phyloP scores from a whole-genome alignment of 2,329 filamentous ascomycete species.

The Drechslerella dactyloides region DNA sequence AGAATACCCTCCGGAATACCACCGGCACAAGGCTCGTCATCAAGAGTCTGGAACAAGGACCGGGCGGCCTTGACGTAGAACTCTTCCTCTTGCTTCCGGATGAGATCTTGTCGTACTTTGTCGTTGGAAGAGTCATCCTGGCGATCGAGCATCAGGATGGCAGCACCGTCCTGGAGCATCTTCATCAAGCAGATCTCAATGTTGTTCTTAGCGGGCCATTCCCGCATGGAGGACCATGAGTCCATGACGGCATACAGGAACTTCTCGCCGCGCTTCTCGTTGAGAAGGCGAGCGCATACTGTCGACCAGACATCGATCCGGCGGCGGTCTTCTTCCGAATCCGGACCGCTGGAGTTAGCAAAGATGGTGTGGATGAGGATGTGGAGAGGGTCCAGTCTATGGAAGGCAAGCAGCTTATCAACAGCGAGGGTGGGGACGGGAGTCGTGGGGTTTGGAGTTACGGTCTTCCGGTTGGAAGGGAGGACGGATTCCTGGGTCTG shows the following conservation, averaged over 20 bases:
- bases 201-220: slow-evolving; percentile 87
- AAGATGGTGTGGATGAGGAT: slow-evolving; percentile 87
- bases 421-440: slow-evolving; percentile 66
- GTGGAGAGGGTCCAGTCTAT: slow-evolving; percentile 84
- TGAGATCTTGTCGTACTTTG: slow-evolving; percentile 62
- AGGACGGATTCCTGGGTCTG: slow-evolving; percentile 85
- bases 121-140: slow-evolving; percentile 77
- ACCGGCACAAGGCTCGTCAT: slow-evolving; percentile 76
- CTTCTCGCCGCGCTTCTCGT: slow-evolving; percentile 77
- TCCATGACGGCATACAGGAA: slow-evolving; percentile 85
- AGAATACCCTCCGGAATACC: slow-evolving; percentile 86
- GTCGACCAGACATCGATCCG: slow-evolving; percentile 87
- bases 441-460: slow-evolving; percentile 59
- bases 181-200: slow-evolving; percentile 96
- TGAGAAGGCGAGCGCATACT: slow-evolving; percentile 81
- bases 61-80: slow-evolving; percentile 85
- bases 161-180: slow-evolving; percentile 88
- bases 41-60: slow-evolving; percentile 82
- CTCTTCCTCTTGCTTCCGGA: slow-evolving; percentile 72
- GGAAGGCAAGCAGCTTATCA: slow-evolving; percentile 84
- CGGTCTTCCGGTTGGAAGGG: slow-evolving; percentile 58
- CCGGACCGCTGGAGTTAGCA: slow-evolving; percentile 80
- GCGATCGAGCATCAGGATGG: slow-evolving; percentile 74
- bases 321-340: slow-evolving; percentile 79
- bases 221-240: slow-evolving; percentile 82